A percentile compares a stretch with the other conserved stretches of the same genome.
Evolutionary conservation across 2,329 filamentous ascomycete genomes (phyloP).

Genomic region (Trichophyton verrucosum): DNA sequence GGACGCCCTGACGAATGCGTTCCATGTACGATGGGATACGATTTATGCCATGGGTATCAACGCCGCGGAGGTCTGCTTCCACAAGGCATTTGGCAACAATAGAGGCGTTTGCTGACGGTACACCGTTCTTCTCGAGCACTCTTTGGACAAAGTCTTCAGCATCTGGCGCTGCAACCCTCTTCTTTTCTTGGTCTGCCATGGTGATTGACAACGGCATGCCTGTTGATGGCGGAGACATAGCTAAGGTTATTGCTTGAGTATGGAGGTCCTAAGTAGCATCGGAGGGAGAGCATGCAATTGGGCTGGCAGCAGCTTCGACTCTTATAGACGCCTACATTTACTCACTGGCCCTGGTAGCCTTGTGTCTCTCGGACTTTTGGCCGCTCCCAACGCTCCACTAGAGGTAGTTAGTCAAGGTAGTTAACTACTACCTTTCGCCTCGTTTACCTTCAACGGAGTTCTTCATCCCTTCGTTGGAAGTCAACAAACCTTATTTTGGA

Average conservation of each 20-base stretch:
- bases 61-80: conserved; percentile 61
- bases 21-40: conserved; percentile 66
- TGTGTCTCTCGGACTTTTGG: no score
- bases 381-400: no score
- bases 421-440: no score
- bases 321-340: not conserved
- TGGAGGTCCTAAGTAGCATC: no score
- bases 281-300: not conserved
- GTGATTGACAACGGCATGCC: not conserved
- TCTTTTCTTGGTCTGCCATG: not conserved
- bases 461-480: no score
- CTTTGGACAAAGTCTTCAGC: conserved; percentile 38
- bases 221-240: no score
- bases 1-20: conserved; percentile 56
- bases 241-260: no score
- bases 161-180: conserved; percentile 17
- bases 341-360: no score
- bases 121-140: conserved; percentile 50
- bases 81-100: conserved; percentile 58
- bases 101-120: conserved; percentile 45
- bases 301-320: not conserved
- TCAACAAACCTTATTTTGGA: no score
- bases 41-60: conserved; percentile 69
- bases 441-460: no score
- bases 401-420: no score